Conservation (phyloP, 257 asterid species). For the Solanum bulbocastanum region DNA sequence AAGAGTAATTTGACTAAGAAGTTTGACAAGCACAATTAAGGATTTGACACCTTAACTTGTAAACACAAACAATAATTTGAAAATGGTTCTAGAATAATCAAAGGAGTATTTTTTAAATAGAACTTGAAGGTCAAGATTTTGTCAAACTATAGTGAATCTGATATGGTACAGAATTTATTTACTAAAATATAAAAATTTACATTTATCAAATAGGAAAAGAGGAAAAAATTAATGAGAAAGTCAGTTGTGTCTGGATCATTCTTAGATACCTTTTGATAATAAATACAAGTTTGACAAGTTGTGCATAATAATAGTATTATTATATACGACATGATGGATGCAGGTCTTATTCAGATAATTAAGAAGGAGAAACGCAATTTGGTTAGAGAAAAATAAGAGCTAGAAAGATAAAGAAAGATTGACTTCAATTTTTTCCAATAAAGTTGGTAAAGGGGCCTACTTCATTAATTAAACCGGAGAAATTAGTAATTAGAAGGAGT, state of each 20-base stretch:
- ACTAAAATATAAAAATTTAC: background rate
- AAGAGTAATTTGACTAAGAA: background rate
- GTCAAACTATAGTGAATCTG: background rate
- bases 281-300: background rate
- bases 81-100: background rate
- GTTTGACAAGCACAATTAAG: background rate
- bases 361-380: background rate
- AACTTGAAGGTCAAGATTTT: background rate
- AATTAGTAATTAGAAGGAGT: background rate
- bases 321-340: background rate
- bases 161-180: background rate
- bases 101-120: background rate
- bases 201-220: background rate
- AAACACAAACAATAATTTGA: background rate
- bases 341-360: background rate
- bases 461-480: conserved; percentile 8
- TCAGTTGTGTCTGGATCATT: background rate
- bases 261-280: background rate
- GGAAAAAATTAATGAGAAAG: background rate
- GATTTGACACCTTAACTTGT: background rate
- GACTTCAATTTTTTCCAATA: background rate
- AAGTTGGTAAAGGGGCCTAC: background rate
- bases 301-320: background rate
- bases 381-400: background rate
- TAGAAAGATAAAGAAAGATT: background rate